Conservation (phyloP, 1,139 yeast species). For the Hyphopichia buzzinii region DNA sequence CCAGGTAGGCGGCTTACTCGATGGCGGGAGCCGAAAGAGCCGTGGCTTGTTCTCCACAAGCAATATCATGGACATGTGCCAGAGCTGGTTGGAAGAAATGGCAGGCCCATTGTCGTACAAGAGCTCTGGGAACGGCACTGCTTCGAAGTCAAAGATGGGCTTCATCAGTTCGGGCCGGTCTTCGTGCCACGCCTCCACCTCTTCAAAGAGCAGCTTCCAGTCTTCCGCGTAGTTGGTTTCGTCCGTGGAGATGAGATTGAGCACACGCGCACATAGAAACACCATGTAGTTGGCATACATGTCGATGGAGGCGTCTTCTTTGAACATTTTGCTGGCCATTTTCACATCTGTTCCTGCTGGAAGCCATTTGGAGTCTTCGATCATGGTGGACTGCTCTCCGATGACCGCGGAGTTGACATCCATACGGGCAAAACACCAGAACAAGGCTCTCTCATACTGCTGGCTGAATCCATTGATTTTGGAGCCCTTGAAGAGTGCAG, state of each 20-base stretch:
- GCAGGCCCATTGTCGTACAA: no score
- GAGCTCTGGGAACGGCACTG: no score
- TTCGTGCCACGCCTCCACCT: slow-evolving; percentile 31
- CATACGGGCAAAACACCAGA: slow-evolving; percentile 40
- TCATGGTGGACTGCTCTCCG: slow-evolving; percentile 31
- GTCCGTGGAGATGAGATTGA: slow-evolving; percentile 22
- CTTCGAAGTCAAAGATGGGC: slow-evolving; percentile 21
- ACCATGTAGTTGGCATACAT: slow-evolving; percentile 43
- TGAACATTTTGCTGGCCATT: slow-evolving; percentile 20
- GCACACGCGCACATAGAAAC: slow-evolving; percentile 31
- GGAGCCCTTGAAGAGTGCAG: slow-evolving; percentile 32
- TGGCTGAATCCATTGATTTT: slow-evolving; percentile 35
- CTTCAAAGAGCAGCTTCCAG: slow-evolving; percentile 36
- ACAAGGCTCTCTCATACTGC: slow-evolving; percentile 27
- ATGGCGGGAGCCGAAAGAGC: no score
- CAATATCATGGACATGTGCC: no score
- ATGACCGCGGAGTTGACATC: slow-evolving; percentile 36
- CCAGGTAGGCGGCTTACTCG: slow-evolving; percentile 30
- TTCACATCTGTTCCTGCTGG: slow-evolving; percentile 21
- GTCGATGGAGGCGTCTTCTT: slow-evolving; percentile 20
- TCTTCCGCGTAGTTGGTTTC: slow-evolving; percentile 25
- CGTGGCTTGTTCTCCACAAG: no score
- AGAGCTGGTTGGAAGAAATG: no score
- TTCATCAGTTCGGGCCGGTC: slow-evolving; percentile 28
- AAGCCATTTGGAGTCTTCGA: slow-evolving; percentile 30